Base-by-base conservation (phyloP, 1,139 yeast genomes). In the Sugiyamaella novakii region DNA sequence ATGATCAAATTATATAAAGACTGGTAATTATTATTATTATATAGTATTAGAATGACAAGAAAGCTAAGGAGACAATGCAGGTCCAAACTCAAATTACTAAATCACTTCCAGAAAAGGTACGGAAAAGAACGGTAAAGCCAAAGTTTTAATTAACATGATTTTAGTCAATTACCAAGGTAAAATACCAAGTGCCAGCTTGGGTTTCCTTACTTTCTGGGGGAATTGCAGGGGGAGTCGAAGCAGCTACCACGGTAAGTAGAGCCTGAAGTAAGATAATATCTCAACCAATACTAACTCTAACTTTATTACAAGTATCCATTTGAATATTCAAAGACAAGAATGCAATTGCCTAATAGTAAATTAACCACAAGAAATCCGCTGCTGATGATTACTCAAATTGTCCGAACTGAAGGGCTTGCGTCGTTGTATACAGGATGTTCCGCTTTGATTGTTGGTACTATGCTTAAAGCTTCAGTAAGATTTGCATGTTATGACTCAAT, bases 391-490 rank as follows among this genome's bases (percentile, higher is more conserved):
- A 4, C 12, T 15, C 28, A 10, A 7, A 11, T 14, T 5, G 46
- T 33, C 6, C n/a, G 22, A 14, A 36, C 36, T 3, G 31, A 47
- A 12, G 51, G 51, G 2, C 5, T 47, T 15, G 41, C 22, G 17
- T 19, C 46, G 14, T n/a, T 47, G n/a, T 47, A 47, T 29, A 36
- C 28, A 11, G 51, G 51, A 5, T 47, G 51, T 19, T 31, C 51
- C 6, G 45, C 51, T 10, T 24, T 47, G 10, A 45, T 47, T 7
- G 12, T 36, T 7, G 51, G 51, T 5, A 31, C 51, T 2, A 46
- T 31, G 30, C 46, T 47, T 5, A 47, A 47, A 27, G 31, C 51
- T 11, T 45, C 51, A 10, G 46, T 47, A n/a, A 15, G 51, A 18
- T 47, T 47, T 24, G 25, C 25, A 2, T 24, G 50, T n/a, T 47